Evolutionary conservation across 164 flowering plant species (phyloP).

Genomic region (Hamamelis virginiana): DNA sequence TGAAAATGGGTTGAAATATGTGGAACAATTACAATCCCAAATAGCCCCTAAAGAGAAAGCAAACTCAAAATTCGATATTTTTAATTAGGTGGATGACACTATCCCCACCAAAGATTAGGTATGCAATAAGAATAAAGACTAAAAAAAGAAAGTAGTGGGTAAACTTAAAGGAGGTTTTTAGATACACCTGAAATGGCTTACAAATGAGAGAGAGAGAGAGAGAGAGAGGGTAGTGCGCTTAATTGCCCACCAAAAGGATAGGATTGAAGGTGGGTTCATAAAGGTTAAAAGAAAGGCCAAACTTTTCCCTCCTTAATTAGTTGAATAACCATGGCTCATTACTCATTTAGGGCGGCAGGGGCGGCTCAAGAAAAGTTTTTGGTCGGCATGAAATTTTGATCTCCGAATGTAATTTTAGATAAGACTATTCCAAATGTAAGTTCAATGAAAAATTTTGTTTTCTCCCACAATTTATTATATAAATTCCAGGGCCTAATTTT

Average conservation of each 20-base stretch:
- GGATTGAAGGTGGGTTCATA: not conserved
- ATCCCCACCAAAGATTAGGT: constrained; percentile 17
- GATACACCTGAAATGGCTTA: constrained; percentile 14
- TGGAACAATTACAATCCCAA: no score
- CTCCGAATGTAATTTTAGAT: no score
- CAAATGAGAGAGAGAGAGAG: constrained; percentile 7
- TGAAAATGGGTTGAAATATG: no score
- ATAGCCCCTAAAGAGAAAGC: no score
- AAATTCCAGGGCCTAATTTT: no score
- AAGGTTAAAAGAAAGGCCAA: not conserved
- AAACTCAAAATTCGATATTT: no score
- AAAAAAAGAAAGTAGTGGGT: constrained; percentile 4
- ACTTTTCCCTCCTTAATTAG: constrained; percentile 2
- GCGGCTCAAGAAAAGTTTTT: no score
- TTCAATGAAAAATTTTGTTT: no score
- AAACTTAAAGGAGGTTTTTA: constrained; percentile 13
- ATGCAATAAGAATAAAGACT: not conserved
- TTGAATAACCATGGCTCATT: not conserved
- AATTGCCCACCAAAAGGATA: constrained; percentile 16
- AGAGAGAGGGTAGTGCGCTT: constrained; percentile 4
- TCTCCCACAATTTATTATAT: no score
- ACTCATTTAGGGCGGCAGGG: no score
- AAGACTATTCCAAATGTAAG: no score
- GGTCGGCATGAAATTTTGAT: no score
- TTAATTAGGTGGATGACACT: constrained; percentile 30